phyloP scores from a whole-genome alignment of 2,329 filamentous ascomycete species.

The Colletotrichum caudatum region DNA sequence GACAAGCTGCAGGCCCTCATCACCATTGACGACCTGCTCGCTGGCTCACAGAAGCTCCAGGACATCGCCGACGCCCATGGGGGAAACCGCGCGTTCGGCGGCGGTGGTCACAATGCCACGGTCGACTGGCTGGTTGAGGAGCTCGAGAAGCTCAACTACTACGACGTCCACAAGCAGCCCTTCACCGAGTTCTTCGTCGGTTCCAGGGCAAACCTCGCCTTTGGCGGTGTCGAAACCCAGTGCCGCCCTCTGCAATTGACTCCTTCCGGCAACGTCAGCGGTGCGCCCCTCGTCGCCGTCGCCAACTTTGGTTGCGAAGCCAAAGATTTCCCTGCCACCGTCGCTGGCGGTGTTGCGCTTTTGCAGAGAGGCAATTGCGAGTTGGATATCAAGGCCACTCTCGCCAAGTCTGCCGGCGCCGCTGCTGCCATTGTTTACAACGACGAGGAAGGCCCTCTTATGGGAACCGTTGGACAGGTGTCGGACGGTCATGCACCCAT shows the following conservation, averaged over 20 bases:
- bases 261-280: slow-evolving; percentile 57
- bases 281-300: slow-evolving; percentile 58
- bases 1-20: slow-evolving; percentile 55
- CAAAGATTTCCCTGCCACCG: slow-evolving; percentile 64
- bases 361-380: slow-evolving; percentile 69
- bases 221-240: slow-evolving; percentile 47
- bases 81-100: slow-evolving; percentile 59
- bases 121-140: slow-evolving; percentile 59
- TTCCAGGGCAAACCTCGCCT: slow-evolving; percentile 48
- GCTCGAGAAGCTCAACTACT: slow-evolving; percentile 54
- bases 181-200: slow-evolving; percentile 55
- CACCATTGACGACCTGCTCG: slow-evolving; percentile 55
- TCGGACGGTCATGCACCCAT: slow-evolving; percentile 62
- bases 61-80: slow-evolving; percentile 57
- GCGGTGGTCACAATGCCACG: slow-evolving; percentile 59
- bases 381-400: slow-evolving; percentile 68
- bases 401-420: slow-evolving; percentile 69
- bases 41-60: slow-evolving; percentile 59
- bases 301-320: slow-evolving; percentile 65
- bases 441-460: slow-evolving; percentile 63
- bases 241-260: slow-evolving; percentile 60
- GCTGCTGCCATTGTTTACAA: slow-evolving; percentile 71
- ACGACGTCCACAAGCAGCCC: slow-evolving; percentile 58
- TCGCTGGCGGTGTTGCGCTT: slow-evolving; percentile 69
- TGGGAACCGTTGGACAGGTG: slow-evolving; percentile 67